A percentile compares a stretch with the other conserved stretches of the same genome.
These are phyloP conservation scores for Umbelopsis vinacea DNA, from an alignment of 192 early-diverging fungal species.

Conservation along the genomic window DNA sequence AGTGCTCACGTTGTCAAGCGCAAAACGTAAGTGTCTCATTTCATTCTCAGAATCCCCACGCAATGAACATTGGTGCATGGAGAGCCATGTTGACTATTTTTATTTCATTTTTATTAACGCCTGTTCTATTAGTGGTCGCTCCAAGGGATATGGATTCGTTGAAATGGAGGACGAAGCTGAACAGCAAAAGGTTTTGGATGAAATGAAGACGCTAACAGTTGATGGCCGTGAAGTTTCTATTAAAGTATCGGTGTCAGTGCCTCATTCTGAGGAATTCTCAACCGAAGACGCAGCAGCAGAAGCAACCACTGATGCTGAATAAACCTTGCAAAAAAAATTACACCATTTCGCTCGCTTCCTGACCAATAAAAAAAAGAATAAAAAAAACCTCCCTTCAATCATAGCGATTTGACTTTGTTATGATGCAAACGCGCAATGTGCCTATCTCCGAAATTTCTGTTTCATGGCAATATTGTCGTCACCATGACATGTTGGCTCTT, in stretches of 20 bases:
- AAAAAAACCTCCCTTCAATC: neutral
- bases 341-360: neutral
- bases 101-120: too few species aligned
- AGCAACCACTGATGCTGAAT: neutral
- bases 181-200: slow-evolving; percentile 73
- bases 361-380: neutral
- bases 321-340: neutral
- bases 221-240: slow-evolving; percentile 74
- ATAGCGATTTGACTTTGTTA: neutral
- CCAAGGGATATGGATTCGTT: slow-evolving; percentile 97
- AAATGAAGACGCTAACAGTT: slow-evolving; percentile 59
- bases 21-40: slow-evolving; percentile 28
- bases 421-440: neutral
- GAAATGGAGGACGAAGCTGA: slow-evolving; percentile 78
- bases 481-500: neutral
- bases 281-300: slow-evolving; percentile 8
- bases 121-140: slow-evolving; percentile 58
- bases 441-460: neutral
- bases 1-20: slow-evolving; percentile 78
- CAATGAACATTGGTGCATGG: too few species aligned
- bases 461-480: neutral
- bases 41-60: too few species aligned
- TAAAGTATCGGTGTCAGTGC: slow-evolving; percentile 63
- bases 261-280: slow-evolving; percentile 8
- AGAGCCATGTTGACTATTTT: too few species aligned